These are phyloP conservation scores for Calonectria pauciramosa DNA, from an alignment of 2,329 filamentous ascomycete species.

Conservation along the genomic window DNA sequence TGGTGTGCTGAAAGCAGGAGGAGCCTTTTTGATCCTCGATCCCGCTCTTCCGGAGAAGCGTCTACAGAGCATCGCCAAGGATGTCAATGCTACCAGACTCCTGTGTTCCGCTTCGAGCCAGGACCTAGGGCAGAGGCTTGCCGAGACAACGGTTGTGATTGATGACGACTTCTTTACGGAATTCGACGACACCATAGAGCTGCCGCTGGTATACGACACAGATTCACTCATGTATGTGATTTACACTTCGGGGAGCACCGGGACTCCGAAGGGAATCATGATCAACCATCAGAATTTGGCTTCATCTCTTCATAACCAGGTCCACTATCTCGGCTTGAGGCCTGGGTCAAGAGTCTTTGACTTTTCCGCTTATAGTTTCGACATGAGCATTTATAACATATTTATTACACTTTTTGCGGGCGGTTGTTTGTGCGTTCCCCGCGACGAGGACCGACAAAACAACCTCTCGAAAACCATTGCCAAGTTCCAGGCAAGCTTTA, in stretches of 20 bases:
- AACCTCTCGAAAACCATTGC: neutral
- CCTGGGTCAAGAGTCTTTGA: neutral
- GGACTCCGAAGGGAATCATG: slow-evolving; percentile 42
- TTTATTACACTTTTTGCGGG: slow-evolving; percentile 25
- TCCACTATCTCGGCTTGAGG: slow-evolving; percentile 22
- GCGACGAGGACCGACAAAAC: slow-evolving; percentile 9
- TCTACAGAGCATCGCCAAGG: neutral
- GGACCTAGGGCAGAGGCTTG: neutral
- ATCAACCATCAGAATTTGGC: slow-evolving; percentile 32
- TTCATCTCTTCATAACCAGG: slow-evolving; percentile 6
- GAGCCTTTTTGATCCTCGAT: neutral
- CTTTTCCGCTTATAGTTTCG: slow-evolving; percentile 33
- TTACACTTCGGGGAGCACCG: slow-evolving; percentile 46
- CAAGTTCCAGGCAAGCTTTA: neutral
- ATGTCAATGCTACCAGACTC: neutral
- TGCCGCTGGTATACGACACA: slow-evolving; percentile 9
- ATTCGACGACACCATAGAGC: neutral
- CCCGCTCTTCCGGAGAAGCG: neutral
- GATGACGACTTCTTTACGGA: neutral
- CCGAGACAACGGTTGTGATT: slow-evolving; percentile 29
- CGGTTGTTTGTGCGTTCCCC: slow-evolving; percentile 27
- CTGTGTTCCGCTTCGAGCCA: neutral
- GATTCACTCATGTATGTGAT: slow-evolving; percentile 34
- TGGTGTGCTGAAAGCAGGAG: neutral
- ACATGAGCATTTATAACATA: slow-evolving; percentile 26